Conservation (phyloP, 345 rosid species). For the sweet orange (Citrus sinensis) region DVS_A1.0 CM039164.1:14078501-14079000, state of each 20-base stretch:
- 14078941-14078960: too few species aligned
- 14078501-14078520: neutral
- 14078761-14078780: too few species aligned
- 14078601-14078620: neutral
- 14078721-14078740: neutral
- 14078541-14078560: neutral
- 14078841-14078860: too few species aligned
- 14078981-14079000: too few species aligned
- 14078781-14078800: neutral
- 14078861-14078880: too few species aligned
- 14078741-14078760: neutral
- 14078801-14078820: too few species aligned
- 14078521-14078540: neutral
- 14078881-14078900: too few species aligned
- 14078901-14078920: too few species aligned
- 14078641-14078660: neutral
- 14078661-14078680: neutral
- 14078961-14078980: too few species aligned
- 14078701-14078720: neutral
- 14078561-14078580: neutral
- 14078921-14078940: too few species aligned
- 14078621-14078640: neutral
- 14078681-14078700: neutral
- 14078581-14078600: too few species aligned
- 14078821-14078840: too few species aligned